These are phyloP conservation scores for Geosmithia putterillii DNA, from an alignment of 2,329 filamentous ascomycete genomes.

Conservation along the genomic window DNA sequence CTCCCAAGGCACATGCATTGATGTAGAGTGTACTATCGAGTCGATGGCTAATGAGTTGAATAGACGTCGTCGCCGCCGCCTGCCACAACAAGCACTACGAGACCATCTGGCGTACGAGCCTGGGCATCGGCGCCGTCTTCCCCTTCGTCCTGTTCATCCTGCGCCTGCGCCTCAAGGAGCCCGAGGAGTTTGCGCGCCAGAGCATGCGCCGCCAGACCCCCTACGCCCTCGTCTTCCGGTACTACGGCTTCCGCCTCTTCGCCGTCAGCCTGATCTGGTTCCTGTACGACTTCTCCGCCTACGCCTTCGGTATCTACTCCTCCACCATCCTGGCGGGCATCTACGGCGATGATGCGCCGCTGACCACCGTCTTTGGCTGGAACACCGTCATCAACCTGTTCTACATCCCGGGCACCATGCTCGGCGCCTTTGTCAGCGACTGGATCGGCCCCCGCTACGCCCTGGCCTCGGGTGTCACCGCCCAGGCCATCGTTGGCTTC, in stretches of 20 bases:
- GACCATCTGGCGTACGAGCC: slow-evolving; percentile 69
- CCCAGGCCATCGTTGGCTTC: slow-evolving; percentile 72
- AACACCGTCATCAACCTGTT: slow-evolving; percentile 81
- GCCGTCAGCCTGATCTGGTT: slow-evolving; percentile 67
- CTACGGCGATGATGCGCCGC: slow-evolving; percentile 41
- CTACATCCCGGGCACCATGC: slow-evolving; percentile 71
- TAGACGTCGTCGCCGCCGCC: slow-evolving; percentile 40
- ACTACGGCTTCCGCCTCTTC: slow-evolving; percentile 62
- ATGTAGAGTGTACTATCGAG: too few relatives aligned
- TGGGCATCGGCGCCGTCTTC: slow-evolving; percentile 71
- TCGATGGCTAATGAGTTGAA: too few relatives aligned
- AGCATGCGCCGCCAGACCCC: slow-evolving; percentile 52
- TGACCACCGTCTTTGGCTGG: slow-evolving; percentile 79
- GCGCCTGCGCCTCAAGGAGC: slow-evolving; percentile 63
- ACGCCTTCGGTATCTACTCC: slow-evolving; percentile 79
- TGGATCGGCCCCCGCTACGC: slow-evolving; percentile 67
- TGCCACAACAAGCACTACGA: slow-evolving; percentile 49
- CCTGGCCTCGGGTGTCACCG: slow-evolving; percentile 54
- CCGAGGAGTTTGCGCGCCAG: slow-evolving; percentile 62
- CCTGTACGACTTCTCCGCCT: slow-evolving; percentile 73
- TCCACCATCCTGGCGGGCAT: slow-evolving; percentile 59
- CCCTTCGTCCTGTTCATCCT: slow-evolving; percentile 59
- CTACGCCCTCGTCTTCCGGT: slow-evolving; percentile 43
- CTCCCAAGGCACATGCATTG: too few relatives aligned
- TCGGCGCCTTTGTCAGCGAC: slow-evolving; percentile 68